Base-by-base conservation (phyloP, 139 green algal genomes). In the Coccomyxa sp. region DNA sequence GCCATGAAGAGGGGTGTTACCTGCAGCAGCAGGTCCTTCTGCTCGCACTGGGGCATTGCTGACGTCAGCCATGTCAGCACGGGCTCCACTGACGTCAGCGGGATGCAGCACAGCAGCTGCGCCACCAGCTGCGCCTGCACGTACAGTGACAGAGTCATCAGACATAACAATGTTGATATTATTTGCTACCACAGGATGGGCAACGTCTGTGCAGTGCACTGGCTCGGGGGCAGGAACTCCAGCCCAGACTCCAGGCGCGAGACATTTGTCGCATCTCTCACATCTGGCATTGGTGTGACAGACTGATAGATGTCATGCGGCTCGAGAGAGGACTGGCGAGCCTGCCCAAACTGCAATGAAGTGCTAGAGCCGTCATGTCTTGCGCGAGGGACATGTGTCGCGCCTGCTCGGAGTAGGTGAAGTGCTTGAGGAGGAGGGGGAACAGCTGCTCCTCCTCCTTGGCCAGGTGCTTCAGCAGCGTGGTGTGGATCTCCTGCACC, bases 361-460 rank as follows among this genome's bases (percentile, higher is more conserved):
- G n/a, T n/a, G n/a, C n/a, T n/a, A n/a, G n/a, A n/a, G n/a, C n/a
- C n/a, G n/a, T n/a, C n/a, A n/a, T n/a, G n/a, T n/a, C n/a, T n/a
- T n/a, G n/a, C n/a, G n/a, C n/a, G n/a, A n/a, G n/a, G n/a, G n/a
- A n/a, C n/a, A n/a, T n/a, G n/a, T n/a, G n/a, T n/a, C 40, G 34
- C 50, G 79, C 81, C 76, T 86, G 82, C 79, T 98, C 94, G 1
- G 86, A 81, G 27, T 74, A 79, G 6, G 71, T 85, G 80, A 99
- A 99, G 82, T 98, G 89, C 70, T 91, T 39, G 78, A 97, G 77
- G 39, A 99, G 87, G 40, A 99, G 90, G 8, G 95, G 95, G 74
- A 98, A 91, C 55, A 99, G 90, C 90, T 99, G 95, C 74, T 97
- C 89, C 83, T 99, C 95, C 83, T 99, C 95, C 80, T 99, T 99